A percentile compares a stretch with the other conserved stretches of the same genome.
Evolutionary conservation across 345 rosid genomes (phyloP).

Genomic region (Raphanus sativus): DNA sequence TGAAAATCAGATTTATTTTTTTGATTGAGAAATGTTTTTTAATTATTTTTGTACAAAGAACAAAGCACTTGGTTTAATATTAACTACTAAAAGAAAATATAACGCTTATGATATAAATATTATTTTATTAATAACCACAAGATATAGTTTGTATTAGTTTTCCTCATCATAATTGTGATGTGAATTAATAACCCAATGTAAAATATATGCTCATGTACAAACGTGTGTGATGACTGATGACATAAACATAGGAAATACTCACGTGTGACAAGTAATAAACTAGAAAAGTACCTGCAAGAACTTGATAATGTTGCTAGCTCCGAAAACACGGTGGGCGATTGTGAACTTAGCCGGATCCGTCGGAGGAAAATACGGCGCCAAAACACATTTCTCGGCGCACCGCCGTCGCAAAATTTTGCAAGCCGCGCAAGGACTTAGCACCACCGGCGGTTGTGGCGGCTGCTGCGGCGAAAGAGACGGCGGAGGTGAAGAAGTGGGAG

Average conservation of each 20-base stretch:
- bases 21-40: neutral
- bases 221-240: slow-evolving; percentile 14
- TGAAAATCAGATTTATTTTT: neutral
- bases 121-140: neutral
- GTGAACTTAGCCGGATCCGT: slow-evolving; percentile 86
- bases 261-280: slow-evolving; percentile 10
- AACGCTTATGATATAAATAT: neutral
- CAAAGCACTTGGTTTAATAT: neutral
- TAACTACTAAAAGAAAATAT: neutral
- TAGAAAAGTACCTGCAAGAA: slow-evolving; percentile 65
- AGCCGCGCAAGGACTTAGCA: slow-evolving; percentile 86
- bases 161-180: neutral
- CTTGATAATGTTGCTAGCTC: slow-evolving; percentile 94
- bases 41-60: neutral
- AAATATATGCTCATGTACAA: slow-evolving; percentile 23
- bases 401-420: slow-evolving; percentile 82
- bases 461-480: slow-evolving; percentile 34
- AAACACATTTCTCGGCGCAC: slow-evolving; percentile 78
- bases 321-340: slow-evolving; percentile 87
- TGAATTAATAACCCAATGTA: neutral
- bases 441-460: slow-evolving; percentile 41
- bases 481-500: slow-evolving; percentile 47
- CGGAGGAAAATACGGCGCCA: slow-evolving; percentile 93
- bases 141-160: neutral
- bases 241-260: slow-evolving; percentile 8